Base-by-base conservation (phyloP, 2,329 filamentous ascomycete genomes). In the Dactylellina parvicollis region DNA sequence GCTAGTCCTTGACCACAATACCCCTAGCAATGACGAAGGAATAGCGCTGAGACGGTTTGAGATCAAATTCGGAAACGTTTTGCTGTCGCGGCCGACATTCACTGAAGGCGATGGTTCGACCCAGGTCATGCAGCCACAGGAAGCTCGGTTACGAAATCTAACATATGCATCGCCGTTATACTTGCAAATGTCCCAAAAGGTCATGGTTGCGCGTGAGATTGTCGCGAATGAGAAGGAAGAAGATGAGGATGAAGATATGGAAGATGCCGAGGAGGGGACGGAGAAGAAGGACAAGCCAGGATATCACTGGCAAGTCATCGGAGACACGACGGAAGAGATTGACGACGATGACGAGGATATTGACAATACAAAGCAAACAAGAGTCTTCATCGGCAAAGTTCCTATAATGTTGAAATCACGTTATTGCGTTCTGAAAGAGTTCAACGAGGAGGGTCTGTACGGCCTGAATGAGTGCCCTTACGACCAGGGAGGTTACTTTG, bases 321-420 rank as follows among this genome's bases (percentile, higher is more conserved):
- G 59, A 32, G 67, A 65, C 4, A 69, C 64, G 8, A 65, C 59
- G 16, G 86, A 89, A 71, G 84, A 86, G 70, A 81, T 80, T 14
- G 81, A 82, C 14, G 83, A 85, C 28, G 80, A 84, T 14, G 83
- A 84, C 18, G 85, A 87, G 20, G 81, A 83, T 10, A 83, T 85
- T 56, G 83, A 73, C 34, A 57, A 55, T 24, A 62, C 54, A 12
- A 72, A 65, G 24, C 61, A 61, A 36, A 74, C 62, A 7, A 60
- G 83, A 61, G 90, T 97, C 36, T 98, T 96, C 80, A 92, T 98
- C 75, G 95, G 95, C 77, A 96, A 96, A 80, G 86, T 99, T 78
- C 95, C 95, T 1, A 92, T 98, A 79, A 99, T 99, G 95, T 86
- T 99, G 78, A 96, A 97, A 83, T 97, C 93, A 28, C 92, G 94